Conservation (phyloP, 345 rosid genomes). For the Pugionium cornutum region DNA sequence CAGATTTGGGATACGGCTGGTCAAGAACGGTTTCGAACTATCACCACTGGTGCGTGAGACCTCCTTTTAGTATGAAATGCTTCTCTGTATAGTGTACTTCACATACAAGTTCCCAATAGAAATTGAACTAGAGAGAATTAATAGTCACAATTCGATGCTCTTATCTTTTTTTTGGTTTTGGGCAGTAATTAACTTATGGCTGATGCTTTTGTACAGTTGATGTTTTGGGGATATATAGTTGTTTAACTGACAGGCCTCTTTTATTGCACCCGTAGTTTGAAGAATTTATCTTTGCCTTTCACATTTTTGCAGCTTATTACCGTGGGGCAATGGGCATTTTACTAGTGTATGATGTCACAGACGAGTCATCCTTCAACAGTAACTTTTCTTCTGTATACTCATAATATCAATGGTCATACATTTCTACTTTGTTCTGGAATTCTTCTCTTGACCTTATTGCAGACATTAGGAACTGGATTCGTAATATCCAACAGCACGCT, state of each 20-base stretch:
- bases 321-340: slow-evolving; percentile 95
- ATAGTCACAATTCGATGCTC: not conserved
- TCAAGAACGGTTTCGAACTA: slow-evolving; percentile 86
- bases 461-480: slow-evolving; percentile 99
- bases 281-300: slow-evolving; percentile 1
- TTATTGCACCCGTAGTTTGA: not conserved
- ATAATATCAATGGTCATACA: slow-evolving; percentile 2
- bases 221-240: not conserved
- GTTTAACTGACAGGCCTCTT: slow-evolving; percentile 8
- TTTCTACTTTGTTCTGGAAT: slow-evolving; percentile 24
- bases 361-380: slow-evolving; percentile 92
- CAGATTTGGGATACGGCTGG: slow-evolving; percentile 89
- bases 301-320: slow-evolving; percentile 63
- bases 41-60: slow-evolving; percentile 68
- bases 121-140: not conserved
- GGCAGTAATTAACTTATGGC: not conserved
- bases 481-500: slow-evolving; percentile 98
- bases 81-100: not conserved
- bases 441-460: slow-evolving; percentile 41
- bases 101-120: not conserved
- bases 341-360: slow-evolving; percentile 89
- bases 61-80: not conserved
- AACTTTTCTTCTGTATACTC: slow-evolving; percentile 37
- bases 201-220: slow-evolving; percentile 12
- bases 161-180: not conserved